phyloP scores from a whole-genome alignment of 305 asterid species.

The Plantago coronopus region DNA sequence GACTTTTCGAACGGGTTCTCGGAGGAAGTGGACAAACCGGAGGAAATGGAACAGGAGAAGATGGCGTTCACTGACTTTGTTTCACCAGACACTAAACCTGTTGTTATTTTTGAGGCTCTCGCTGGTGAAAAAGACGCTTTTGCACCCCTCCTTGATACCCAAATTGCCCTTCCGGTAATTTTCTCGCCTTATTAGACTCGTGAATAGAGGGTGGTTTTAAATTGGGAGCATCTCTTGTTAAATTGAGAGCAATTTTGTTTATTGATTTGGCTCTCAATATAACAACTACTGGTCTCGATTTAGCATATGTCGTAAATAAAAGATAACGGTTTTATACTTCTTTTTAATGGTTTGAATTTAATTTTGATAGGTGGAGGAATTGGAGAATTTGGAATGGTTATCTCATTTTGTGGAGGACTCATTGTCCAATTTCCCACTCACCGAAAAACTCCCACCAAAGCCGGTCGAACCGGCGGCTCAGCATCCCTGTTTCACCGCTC shows the following conservation, averaged over 20 bases:
- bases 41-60: slow-evolving; percentile 27
- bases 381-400: slow-evolving; percentile 57
- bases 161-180: slow-evolving; percentile 48
- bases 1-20: slow-evolving; percentile 61
- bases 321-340: slow-evolving; percentile 2
- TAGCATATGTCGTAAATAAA: too few species aligned
- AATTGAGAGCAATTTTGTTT: too few species aligned
- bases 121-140: slow-evolving; percentile 37
- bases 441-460: slow-evolving; percentile 32
- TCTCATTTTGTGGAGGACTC: slow-evolving; percentile 60
- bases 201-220: too few species aligned
- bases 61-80: not conserved
- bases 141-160: slow-evolving; percentile 44
- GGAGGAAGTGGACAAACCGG: slow-evolving; percentile 41
- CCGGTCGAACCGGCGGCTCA: slow-evolving; percentile 20
- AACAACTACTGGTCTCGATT: too few species aligned
- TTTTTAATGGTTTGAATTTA: not conserved
- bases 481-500: slow-evolving; percentile 33
- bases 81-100: not conserved
- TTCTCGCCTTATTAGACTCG: too few species aligned
- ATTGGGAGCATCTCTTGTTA: too few species aligned
- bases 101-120: not conserved
- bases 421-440: slow-evolving; percentile 32
- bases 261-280: too few species aligned
- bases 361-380: slow-evolving; percentile 37